These are phyloP conservation scores for Tausonia pullulans DNA, from an alignment of 1,284 basidiomycete species.

Conservation along the genomic window DNA sequence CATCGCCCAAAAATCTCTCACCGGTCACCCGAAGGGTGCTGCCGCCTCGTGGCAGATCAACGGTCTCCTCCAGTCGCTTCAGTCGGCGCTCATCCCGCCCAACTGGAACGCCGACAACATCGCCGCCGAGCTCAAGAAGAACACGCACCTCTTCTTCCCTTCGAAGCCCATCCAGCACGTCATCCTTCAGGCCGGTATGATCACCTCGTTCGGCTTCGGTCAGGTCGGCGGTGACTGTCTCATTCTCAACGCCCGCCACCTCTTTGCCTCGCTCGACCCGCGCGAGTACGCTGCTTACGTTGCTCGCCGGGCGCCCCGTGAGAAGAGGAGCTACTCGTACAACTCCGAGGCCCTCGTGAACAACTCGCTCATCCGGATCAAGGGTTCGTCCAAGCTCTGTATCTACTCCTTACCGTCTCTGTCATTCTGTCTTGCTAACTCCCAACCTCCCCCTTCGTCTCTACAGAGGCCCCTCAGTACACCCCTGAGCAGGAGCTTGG, in stretches of 20 bases:
- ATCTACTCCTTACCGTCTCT: not conserved
- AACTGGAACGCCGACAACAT: slow-evolving; percentile 96
- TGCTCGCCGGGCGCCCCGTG: slow-evolving; percentile 54
- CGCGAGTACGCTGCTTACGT: slow-evolving; percentile 65
- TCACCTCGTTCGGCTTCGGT: slow-evolving; percentile 98
- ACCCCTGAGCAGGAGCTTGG: slow-evolving; percentile 71
- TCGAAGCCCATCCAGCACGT: slow-evolving; percentile 91
- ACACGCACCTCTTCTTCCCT: slow-evolving; percentile 89
- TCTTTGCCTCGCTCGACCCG: slow-evolving; percentile 70
- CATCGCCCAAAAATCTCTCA: slow-evolving; percentile 92
- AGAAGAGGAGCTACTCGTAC: slow-evolving; percentile 72
- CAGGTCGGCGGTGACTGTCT: slow-evolving; percentile 92
- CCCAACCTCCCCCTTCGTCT: not conserved
- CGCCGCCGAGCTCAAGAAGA: slow-evolving; percentile 80
- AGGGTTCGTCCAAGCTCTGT: slow-evolving; percentile 64
- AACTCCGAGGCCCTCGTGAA: slow-evolving; percentile 91
- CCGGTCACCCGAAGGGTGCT: slow-evolving; percentile 93
- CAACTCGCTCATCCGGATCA: slow-evolving; percentile 88
- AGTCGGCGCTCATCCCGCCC: slow-evolving; percentile 83
- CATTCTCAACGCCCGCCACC: slow-evolving; percentile 80
- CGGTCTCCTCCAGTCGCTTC: slow-evolving; percentile 79
- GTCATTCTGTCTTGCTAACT: not conserved
- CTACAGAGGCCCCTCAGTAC: slow-evolving; percentile 58
- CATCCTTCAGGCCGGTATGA: slow-evolving; percentile 77
- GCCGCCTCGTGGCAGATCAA: slow-evolving; percentile 96